Evolutionary conservation across 257 asterid genomes (phyloP).

Genomic region (Solanum virginianum): DNA sequence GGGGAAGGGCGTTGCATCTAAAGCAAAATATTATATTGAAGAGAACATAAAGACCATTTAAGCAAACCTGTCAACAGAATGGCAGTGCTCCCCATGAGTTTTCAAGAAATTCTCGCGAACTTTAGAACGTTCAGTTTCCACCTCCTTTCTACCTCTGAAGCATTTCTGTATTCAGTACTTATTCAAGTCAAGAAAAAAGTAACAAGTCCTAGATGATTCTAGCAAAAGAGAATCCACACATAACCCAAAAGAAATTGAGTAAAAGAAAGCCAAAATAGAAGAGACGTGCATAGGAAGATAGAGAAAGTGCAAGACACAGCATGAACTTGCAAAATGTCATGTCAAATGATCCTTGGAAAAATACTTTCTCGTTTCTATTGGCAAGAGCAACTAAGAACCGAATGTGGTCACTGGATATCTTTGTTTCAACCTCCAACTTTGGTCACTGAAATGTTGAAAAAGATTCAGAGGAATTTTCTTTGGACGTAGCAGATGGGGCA

Average conservation of each 20-base stretch:
- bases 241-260: background rate
- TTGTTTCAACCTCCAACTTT: background rate
- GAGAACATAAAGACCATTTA: conserved; percentile 4
- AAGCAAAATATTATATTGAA: background rate
- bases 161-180: conserved; percentile 55
- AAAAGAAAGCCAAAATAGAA: background rate
- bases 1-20: background rate
- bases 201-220: background rate
- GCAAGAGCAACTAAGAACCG: background rate
- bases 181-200: conserved; percentile 13
- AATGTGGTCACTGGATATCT: background rate
- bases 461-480: background rate
- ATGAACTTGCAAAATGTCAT: background rate
- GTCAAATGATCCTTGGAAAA: background rate
- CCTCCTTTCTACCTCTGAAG: conserved; percentile 85
- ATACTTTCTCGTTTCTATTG: background rate
- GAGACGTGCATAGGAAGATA: background rate
- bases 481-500: background rate
- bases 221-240: background rate
- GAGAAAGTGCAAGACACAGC: background rate
- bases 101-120: conserved; percentile 63
- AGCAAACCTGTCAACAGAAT: conserved; percentile 59
- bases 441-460: background rate
- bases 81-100: conserved; percentile 56
- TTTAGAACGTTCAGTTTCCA: conserved; percentile 60